phyloP scores from a whole-genome alignment of 2,329 filamentous ascomycete species.

The Zymoseptoria brevis region DNA sequence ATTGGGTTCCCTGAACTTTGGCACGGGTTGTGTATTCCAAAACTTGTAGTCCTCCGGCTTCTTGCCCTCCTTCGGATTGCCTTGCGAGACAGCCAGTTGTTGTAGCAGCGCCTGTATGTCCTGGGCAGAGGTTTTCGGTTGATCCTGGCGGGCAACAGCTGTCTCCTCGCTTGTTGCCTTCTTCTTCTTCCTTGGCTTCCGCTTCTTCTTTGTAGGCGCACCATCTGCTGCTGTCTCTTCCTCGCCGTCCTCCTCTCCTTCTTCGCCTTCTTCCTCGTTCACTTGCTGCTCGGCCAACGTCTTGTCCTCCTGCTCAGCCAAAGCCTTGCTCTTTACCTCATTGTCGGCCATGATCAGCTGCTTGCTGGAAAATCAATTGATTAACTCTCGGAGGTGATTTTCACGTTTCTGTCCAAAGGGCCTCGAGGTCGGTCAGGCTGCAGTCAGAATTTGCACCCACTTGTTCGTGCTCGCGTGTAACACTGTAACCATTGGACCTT shows the following conservation, averaged over 20 bases:
- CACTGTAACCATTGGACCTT: background rate
- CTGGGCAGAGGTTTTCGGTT: slow-evolving; percentile 16
- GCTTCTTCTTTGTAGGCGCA: slow-evolving; percentile 18
- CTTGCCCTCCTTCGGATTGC: slow-evolving; percentile 26
- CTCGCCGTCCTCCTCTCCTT: slow-evolving; percentile 11
- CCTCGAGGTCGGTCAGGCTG: background rate
- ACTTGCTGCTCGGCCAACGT: slow-evolving; percentile 6
- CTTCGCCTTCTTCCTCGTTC: slow-evolving; percentile 17
- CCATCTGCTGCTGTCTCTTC: slow-evolving; percentile 9
- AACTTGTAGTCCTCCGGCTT: slow-evolving; percentile 66
- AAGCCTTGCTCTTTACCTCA: background rate
- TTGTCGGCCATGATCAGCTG: background rate
- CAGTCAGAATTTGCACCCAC: background rate
- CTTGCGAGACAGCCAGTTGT: slow-evolving; percentile 20
- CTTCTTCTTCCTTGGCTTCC: slow-evolving; percentile 21
- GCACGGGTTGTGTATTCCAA: slow-evolving; percentile 95
- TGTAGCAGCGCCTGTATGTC: slow-evolving; percentile 25
- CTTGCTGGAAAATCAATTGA: background rate
- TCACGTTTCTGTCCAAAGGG: background rate
- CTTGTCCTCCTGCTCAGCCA: background rate
- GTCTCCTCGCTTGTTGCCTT: slow-evolving; percentile 13
- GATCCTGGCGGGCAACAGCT: slow-evolving; percentile 7
- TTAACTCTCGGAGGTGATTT: background rate
- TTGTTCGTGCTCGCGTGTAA: background rate
- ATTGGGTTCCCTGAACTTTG: slow-evolving; percentile 57